Evolutionary conservation across 805 yeast species (phyloP), one percentile per base, ranked within the genome.

Genomic region (Ogataea pilisensis): DNA sequence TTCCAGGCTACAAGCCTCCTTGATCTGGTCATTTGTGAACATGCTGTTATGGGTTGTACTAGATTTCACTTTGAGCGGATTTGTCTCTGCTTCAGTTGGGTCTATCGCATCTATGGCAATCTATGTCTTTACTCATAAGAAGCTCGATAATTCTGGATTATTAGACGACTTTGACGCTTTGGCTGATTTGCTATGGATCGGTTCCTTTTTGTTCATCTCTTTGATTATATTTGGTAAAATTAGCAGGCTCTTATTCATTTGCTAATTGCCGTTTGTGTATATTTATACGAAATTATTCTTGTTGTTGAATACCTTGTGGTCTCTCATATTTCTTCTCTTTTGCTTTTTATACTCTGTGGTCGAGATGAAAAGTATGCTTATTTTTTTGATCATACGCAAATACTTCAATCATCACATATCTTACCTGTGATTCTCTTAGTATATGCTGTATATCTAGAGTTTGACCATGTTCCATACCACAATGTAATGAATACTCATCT

Each of bases 181-280:
- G 33, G 76, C 80, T 2, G 65, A 69, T 24, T 59, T 73, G 55
- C 63, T 79, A 25, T 78, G 79, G 75, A 62, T 76, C 31, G 80
- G 75, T 3, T 75, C 85, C 56, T 80, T 80, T 63, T 75, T 78
- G 57, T 83, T 82, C 62, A 70, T 82, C 50, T 83, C 85, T 0
- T 65, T 77, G 35, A 68, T 83, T 30, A 70, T 82, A 20, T 80
- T 82, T 61, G 88, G 90, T 16, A 82, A 82, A 57, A 54, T 82
- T 39, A 86, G 87, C 13, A 74, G 85, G 57, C 75, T 41, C 25
- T 38, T 49, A 28, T 39, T 39, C 25, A 13, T 16, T 29, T 41
- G 33, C 24, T 27, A 8, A n/a, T n/a, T n/a, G n/a, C n/a, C n/a
- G n/a, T n/a, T n/a, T n/a, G n/a, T n/a, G n/a, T n/a, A n/a, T n/a